These are phyloP conservation scores for Skeletonema menzelii DNA, from an alignment of 108 stramenopile genomes.

Conservation along the genomic window DNA sequence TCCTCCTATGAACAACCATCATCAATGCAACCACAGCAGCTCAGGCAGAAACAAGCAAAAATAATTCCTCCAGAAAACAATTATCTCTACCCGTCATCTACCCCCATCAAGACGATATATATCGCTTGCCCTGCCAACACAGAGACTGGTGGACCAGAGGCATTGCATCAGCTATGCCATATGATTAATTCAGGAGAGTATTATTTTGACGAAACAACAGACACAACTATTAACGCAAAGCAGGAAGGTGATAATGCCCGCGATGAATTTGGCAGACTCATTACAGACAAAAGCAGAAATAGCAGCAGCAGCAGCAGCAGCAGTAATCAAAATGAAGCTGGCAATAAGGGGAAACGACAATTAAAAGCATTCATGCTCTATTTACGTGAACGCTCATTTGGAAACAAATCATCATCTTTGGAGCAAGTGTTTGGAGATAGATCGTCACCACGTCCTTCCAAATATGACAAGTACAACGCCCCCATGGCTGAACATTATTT, in stretches of 20 bases:
- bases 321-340: neutral
- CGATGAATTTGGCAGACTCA: constrained; percentile 29
- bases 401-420: neutral
- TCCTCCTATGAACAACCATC: neutral
- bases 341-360: neutral
- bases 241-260: neutral
- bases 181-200: constrained; percentile 39
- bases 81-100: neutral
- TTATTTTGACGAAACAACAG: neutral
- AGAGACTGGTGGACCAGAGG: constrained; percentile 62
- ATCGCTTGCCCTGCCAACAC: constrained; percentile 48
- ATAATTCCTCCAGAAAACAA: neutral
- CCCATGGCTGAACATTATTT: constrained; percentile 9
- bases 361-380: constrained; percentile 40
- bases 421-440: constrained; percentile 12
- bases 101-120: constrained; percentile 40
- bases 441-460: constrained; percentile 5
- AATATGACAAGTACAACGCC: constrained; percentile 37
- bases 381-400: constrained; percentile 20
- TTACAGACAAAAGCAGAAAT: neutral
- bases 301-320: neutral
- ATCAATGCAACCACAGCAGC: neutral
- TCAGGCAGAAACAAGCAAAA: neutral
- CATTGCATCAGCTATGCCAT: constrained; percentile 59
- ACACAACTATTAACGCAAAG: neutral